Conservation (phyloP, 2,329 filamentous ascomycete genomes). For the Aspergillus costaricaensis region DNA sequence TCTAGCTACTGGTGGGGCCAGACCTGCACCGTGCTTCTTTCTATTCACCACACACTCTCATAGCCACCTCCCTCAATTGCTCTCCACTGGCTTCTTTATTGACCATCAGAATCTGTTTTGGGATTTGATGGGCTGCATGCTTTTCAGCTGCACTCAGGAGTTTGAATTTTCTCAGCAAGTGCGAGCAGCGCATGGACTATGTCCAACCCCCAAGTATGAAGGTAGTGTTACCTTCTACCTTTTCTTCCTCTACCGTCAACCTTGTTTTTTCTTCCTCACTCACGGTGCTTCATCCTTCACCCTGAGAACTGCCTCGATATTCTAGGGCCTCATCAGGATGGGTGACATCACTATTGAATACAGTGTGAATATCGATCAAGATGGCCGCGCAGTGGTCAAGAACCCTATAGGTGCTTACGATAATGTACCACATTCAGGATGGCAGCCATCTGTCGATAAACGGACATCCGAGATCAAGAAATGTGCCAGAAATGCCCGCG, state of each 20-base stretch:
- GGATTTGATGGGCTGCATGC: too few species aligned
- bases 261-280: not conserved
- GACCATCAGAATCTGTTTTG: too few species aligned
- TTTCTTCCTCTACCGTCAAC: not conserved
- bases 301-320: not conserved
- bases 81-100: too few species aligned
- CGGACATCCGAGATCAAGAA: constrained; percentile 9
- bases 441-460: constrained; percentile 3
- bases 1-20: too few species aligned
- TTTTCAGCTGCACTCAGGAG: too few species aligned
- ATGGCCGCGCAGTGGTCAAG: not conserved
- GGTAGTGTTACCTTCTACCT: not conserved
- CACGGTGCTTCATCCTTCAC: not conserved
- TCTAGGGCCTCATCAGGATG: constrained; percentile 1
- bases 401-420: not conserved
- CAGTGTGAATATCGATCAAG: not conserved
- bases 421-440: not conserved
- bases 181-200: too few species aligned
- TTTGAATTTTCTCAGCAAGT: too few species aligned
- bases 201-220: too few species aligned
- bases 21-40: too few species aligned
- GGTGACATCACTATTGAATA: constrained; percentile 1
- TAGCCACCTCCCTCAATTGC: too few species aligned
- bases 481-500: not conserved
- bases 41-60: too few species aligned